These are phyloP conservation scores for Populus hybrid DNA, from an alignment of 441 rosid species.

Conservation along the genomic window DNA sequence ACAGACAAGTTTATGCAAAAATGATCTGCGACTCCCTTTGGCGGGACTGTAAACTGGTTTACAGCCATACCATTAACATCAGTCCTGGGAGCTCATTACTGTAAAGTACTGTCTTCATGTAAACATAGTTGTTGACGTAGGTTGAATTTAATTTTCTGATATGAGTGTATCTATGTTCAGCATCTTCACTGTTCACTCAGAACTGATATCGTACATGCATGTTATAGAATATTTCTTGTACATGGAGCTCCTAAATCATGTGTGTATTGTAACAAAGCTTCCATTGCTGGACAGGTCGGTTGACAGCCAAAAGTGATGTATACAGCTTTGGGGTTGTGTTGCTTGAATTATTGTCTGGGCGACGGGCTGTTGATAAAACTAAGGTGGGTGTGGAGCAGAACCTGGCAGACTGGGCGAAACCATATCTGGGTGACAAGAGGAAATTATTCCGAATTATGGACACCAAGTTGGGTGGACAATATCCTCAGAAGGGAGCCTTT, in stretches of 20 bases:
- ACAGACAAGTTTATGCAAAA: background rate
- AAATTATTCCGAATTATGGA: conserved; percentile 64
- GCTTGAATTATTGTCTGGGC: conserved; percentile 72
- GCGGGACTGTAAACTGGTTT: background rate
- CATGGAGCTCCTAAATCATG: background rate
- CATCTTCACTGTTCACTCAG: background rate
- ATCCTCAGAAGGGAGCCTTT: conserved; percentile 62
- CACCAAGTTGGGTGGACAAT: conserved; percentile 68
- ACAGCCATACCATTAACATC: background rate
- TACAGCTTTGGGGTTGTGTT: conserved; percentile 89
- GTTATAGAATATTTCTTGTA: background rate
- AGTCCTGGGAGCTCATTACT: background rate
- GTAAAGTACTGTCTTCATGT: background rate
- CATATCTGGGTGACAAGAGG: conserved; percentile 64
- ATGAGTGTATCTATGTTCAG: background rate
- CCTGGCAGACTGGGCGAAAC: conserved; percentile 81
- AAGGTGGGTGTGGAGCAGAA: conserved; percentile 68
- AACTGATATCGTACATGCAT: background rate
- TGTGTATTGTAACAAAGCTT: conserved; percentile 8
- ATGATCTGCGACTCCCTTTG: background rate
- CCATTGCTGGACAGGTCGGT: conserved; percentile 52
- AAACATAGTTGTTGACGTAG: background rate
- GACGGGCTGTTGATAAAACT: conserved; percentile 67
- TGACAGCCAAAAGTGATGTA: conserved; percentile 74
- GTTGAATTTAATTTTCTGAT: background rate